Evolutionary conservation across 2,329 filamentous ascomycete genomes (phyloP), one percentile per base, ranked within the genome.

Genomic region (Mollisia scopiformis): DNA sequence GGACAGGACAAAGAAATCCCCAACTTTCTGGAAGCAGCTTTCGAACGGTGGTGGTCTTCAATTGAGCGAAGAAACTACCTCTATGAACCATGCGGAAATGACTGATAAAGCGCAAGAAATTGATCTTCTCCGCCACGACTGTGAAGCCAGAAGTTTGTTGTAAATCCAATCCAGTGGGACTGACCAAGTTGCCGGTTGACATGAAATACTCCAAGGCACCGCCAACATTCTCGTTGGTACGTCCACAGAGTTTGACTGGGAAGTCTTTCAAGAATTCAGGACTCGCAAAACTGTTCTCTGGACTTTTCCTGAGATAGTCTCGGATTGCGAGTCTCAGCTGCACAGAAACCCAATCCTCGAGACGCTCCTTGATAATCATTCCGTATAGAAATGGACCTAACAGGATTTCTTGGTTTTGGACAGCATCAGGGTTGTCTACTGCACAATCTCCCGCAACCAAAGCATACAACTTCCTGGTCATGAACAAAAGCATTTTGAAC

Each of bases 71-170:
- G 84, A 99, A 99, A 74, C 92, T 95, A 82, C 95, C 95, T 87
- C 95, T 88, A 80, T 99, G 95, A 60, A 99, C 92, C 93, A 97
- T 97, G 68, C 95, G 90, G 84, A 99, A 99, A 77, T 99, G 95
- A 76, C 92, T 95, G 79, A 99, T 96, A 79, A 98, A 99, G 71
- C 95, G 92, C 72, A 96, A 87, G 75, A 98, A 99, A 79, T 99
- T 99, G 74, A 99, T 94, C 83, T 98, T 98, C 75, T 99, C 95
- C 2, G 95, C 95, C 55, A 98, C 93, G 54, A 99, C 93, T 0
- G 92, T 96, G 76, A 96, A 99, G 64, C 95, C 95, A 13, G 94
- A 95, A 0, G 90, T 89, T 76, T 99, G 95, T 74, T 98, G 95
- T 71, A 97, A 77, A 82, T 99, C 95, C 41, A 99, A 83, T 66